phyloP scores from a whole-genome alignment of 768 basidiomycete species.

The Mycena amicta region DNA sequence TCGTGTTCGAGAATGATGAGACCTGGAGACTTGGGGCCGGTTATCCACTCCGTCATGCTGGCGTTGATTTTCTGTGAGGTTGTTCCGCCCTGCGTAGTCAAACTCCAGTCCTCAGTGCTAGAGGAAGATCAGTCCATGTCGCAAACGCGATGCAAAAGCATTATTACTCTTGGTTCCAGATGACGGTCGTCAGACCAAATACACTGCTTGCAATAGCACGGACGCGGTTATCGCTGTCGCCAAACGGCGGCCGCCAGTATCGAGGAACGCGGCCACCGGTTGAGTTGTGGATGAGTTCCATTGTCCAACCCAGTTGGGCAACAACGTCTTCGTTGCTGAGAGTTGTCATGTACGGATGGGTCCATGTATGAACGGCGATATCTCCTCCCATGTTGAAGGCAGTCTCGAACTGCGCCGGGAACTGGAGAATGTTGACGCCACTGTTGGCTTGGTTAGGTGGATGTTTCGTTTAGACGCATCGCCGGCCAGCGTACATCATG shows the following conservation, averaged over 20 bases:
- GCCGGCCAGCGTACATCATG: too few species aligned
- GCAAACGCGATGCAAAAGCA: too few species aligned
- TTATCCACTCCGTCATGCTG: conserved; percentile 58
- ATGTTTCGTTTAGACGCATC: background rate
- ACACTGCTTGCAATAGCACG: conserved; percentile 81
- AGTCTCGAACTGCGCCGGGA: conserved; percentile 56
- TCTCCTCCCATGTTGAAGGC: conserved; percentile 52
- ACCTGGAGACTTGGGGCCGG: conserved; percentile 75
- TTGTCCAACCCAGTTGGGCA: conserved; percentile 81
- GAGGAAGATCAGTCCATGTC: too few species aligned
- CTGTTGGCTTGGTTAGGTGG: background rate
- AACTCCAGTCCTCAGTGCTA: background rate
- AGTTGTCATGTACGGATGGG: conserved; percentile 82
- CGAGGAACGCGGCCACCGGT: conserved; percentile 70
- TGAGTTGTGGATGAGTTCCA: conserved; percentile 76
- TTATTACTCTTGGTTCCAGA: conserved; percentile 92
- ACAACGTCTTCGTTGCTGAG: conserved; percentile 68
- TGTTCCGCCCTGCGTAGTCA: conserved; percentile 31
- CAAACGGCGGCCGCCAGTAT: conserved; percentile 90
- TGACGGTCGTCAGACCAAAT: conserved; percentile 80
- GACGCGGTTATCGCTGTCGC: conserved; percentile 83
- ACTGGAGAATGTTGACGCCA: conserved; percentile 68
- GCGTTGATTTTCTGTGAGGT: conserved; percentile 49
- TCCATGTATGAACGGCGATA: conserved; percentile 63
- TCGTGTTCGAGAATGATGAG: conserved; percentile 88